Base-by-base conservation (phyloP, 495 filamentous ascomycete species). In the Penicillium cinerascens region DNA sequence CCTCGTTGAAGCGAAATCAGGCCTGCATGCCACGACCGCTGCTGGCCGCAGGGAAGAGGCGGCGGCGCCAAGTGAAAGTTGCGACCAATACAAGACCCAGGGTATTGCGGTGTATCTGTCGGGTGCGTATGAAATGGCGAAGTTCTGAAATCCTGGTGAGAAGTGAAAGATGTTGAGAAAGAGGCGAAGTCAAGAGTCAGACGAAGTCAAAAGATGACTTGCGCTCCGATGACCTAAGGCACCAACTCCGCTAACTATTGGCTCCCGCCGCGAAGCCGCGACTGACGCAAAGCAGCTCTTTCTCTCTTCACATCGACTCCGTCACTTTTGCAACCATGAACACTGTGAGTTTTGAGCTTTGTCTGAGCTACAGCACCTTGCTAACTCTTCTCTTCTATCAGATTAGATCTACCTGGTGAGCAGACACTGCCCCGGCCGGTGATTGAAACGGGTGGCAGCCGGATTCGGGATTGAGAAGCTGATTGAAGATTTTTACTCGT, bases 321-420 rank as follows among this genome's bases (percentile, higher is more conserved):
- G 25, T 54, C 29, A 54, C 13, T 22, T 39, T 46, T 21, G 55
- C 51, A 47, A 59, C 17, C 48, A 78, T 79, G 77, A 80, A 79
- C 56, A 78, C 76, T 42, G 77, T 78, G 66, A 50, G 65, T 44
- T 3, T 26, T 27, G 6, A 13, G 18, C 0, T 21, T 10, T n/a
- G 27, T 36, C 6, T 36, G 6, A 18, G 20, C 2, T 11, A 3
- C 1, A 33, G n/a, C 42, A 0, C 27, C 15, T 39, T 42, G 21
- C 47, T 60, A 49, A 54, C 36, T 33, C 2, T 38, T 29, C 36
- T 29, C 1, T 37, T 2, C 39, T 5, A n/a, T 18, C 63, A 81
- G 78, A 78, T 81, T 44, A 61, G 68, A 67, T 81, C 78, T 45
- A 81, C 77, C 51, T 81, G 77, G 78, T 81, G 59, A 70, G 73